Conservation (phyloP, 768 basidiomycete species). For the Lactarius akahatsu region DNA sequence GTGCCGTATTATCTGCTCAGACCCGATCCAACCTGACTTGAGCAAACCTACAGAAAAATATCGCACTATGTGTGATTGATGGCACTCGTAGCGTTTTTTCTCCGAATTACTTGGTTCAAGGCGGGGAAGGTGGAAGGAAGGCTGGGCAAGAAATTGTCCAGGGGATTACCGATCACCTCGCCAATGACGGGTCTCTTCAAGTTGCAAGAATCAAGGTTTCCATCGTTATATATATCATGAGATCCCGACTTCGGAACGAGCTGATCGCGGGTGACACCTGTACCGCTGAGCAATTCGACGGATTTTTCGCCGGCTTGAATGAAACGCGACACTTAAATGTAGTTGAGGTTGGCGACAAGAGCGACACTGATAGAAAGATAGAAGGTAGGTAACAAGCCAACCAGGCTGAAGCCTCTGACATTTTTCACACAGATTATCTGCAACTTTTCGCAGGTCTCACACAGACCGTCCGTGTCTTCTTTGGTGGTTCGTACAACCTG, state of each 20-base stretch:
- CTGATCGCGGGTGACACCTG: constrained; percentile 12
- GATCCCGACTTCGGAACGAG: constrained; percentile 17
- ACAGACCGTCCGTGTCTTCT: constrained; percentile 23
- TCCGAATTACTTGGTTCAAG: constrained; percentile 9
- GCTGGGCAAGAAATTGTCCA: constrained; percentile 24
- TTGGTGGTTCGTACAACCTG: constrained; percentile 16
- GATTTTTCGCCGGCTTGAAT: constrained; percentile 22
- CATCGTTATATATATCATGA: constrained; percentile 21
- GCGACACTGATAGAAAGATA: constrained; percentile 22
- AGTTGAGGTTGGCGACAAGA: constrained; percentile 25
- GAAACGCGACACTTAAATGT: constrained; percentile 18
- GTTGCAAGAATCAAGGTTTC: constrained; percentile 4
- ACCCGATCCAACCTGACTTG: not conserved
- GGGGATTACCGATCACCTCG: constrained; percentile 10
- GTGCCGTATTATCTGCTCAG: not conserved
- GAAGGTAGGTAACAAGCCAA: constrained; percentile 9
- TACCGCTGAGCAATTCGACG: constrained; percentile 20
- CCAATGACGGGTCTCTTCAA: constrained; percentile 11
- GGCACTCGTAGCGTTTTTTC: constrained; percentile 26
- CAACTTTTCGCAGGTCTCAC: constrained; percentile 20
- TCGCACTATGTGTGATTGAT: constrained; percentile 26
- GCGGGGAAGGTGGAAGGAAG: constrained; percentile 19
- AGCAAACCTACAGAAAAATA: not conserved
- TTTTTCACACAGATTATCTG: constrained; percentile 19
- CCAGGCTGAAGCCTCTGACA: not conserved